Base-by-base conservation (phyloP, 129 eudicot species). In the Dittrichia graveolens region DNA sequence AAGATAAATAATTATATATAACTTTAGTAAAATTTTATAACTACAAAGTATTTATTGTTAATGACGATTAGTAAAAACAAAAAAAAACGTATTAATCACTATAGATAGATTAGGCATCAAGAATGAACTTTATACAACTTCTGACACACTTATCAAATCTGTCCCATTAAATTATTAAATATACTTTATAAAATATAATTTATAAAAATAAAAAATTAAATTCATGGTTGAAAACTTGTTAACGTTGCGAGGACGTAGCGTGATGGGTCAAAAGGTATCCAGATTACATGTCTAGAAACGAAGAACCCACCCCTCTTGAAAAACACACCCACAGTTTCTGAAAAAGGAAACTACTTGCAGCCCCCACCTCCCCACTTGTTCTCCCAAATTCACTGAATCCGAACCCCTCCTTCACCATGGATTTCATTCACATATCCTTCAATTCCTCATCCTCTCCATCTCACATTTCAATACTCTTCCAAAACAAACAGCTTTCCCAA, bases 281-380 rank as follows among this genome's bases (percentile, higher is more conserved):
- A 66, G 49, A 77, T 1, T 5, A 24, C 31, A n/a, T 50, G 81
- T 69, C 81, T 14, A 46, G 76, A 14, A 65, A 61, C 76, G 34
- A 50, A 12, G 76, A 69, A 77, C 69, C 65, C 41, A 16, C 44
- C 46, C 61, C 39, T 69, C 81, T 59, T 47, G 69, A 38, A 75
- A 75, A 44, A 38, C 70, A 58, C 81, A 76, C 81, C 81, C 80
- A 65, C 73, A 53, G 60, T 65, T 65, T 77, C 75, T 44, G 6
- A 58, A 69, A 67, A 67, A 37, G 69, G 75, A 59, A 4, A 61
- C 81, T 70, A 77, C 76, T 77, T 77, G 76, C 81, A 69, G 71
- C 71, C 78, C 77, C 78, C 78, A 56, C 66, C 35, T 44, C 6
- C 75, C 68, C 74, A 77, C 81, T 77, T 77, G 81, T 49, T 52